These are phyloP conservation scores for Glutinoglossum americanum DNA, from an alignment of 495 filamentous ascomycete species.

Conservation along the genomic window DNA sequence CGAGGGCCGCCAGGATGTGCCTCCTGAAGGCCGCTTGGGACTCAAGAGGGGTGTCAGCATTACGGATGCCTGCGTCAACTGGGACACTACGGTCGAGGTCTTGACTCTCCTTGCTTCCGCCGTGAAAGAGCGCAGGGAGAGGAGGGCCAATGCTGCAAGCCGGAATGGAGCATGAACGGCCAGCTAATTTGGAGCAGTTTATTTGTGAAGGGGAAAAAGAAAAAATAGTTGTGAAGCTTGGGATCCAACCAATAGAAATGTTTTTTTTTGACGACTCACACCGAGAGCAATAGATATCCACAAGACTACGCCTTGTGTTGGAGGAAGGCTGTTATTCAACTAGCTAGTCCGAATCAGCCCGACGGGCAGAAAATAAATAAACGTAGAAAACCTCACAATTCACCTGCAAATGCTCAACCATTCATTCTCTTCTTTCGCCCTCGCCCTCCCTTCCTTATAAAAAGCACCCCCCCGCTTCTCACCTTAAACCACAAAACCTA, in stretches of 20 bases:
- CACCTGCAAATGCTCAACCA: too few relatives aligned
- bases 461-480: too few relatives aligned
- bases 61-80: slow-evolving; percentile 93
- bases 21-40: slow-evolving; percentile 51
- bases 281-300: too few relatives aligned
- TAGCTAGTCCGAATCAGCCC: not conserved
- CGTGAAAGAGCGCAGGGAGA: slow-evolving; percentile 48
- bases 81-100: slow-evolving; percentile 68
- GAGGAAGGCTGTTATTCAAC: not conserved
- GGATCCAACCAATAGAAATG: too few relatives aligned
- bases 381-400: too few relatives aligned
- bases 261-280: too few relatives aligned
- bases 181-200: not conserved
- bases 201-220: too few relatives aligned
- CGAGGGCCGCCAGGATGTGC: slow-evolving; percentile 89
- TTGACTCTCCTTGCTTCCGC: slow-evolving; percentile 73
- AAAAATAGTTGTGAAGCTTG: too few relatives aligned
- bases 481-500: too few relatives aligned
- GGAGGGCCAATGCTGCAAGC: slow-evolving; percentile 6
- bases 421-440: too few relatives aligned
- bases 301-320: not conserved
- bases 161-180: not conserved
- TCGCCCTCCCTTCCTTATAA: too few relatives aligned
- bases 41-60: slow-evolving; percentile 89
- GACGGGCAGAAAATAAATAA: not conserved